Evolutionary conservation across 2,329 filamentous ascomycete species (phyloP), one percentile per base, ranked within the genome.

Genomic region (Aureobasidium melanogenum): DNA sequence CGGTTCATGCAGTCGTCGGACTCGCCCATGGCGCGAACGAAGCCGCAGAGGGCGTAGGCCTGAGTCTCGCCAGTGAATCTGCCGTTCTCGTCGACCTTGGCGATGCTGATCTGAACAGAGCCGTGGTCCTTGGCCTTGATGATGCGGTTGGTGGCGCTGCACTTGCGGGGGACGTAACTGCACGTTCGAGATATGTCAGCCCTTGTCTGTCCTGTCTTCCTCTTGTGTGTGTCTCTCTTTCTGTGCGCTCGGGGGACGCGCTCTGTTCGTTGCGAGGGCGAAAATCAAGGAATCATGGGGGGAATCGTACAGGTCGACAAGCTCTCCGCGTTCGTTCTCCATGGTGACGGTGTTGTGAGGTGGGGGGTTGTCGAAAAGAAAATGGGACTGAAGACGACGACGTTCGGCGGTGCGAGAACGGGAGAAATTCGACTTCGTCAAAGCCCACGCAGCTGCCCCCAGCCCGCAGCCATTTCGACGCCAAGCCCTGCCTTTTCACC

Each of bases 61-160:
- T 97, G 89, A 87, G 92, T 96, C 84, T 97, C 94, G 80, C 93
- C 91, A 71, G 90, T 91, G 82, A 92, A 91, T 73, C 92, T 90
- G 78, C 94, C 94, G 83, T 92, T 95, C 88, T 99, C 94, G 80
- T 97, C 93, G 73, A 99, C 94, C 84, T 97, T 97, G 80, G 88
- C 93, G 77, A 99, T 84, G 73, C 88, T 90, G 80, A 99, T 91
- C 82, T 99, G 94, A 73, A 97, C 94, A 67, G 90, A 96, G 73
- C 91, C 93, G 86, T 99, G 94, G 83, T 99, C 94, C 84, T 97
- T 97, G 84, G 94, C 91, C 85, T 97, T 97, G 88, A 99, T 97
- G 85, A 97, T 97, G 82, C 94, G 91, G 90, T 96, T 95, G 80
- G 93, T 96, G 73, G 92, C 92, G 80, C 86, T 91, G 89, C 93